Evolutionary conservation across 495 filamentous ascomycete species (phyloP).

Genomic region (Neurospora sp.): DNA sequence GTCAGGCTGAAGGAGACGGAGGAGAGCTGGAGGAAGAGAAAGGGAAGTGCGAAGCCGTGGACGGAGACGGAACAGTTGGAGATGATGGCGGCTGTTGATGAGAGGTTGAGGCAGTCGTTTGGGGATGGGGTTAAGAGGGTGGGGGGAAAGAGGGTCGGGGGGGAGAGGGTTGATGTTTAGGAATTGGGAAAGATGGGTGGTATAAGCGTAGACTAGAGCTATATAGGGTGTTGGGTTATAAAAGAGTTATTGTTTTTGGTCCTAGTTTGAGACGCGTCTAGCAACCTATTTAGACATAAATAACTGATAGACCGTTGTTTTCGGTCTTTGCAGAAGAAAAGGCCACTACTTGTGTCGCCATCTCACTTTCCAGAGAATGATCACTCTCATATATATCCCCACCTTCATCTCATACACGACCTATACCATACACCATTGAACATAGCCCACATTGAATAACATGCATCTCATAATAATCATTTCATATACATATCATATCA

Average conservation of each 20-base stretch:
- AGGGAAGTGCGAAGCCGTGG: constrained; percentile 37
- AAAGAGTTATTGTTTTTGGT: background rate
- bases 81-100: constrained; percentile 23
- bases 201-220: background rate
- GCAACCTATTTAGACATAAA: background rate
- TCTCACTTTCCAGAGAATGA: background rate
- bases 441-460: no score
- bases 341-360: no score
- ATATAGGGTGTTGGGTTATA: background rate
- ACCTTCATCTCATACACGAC: background rate
- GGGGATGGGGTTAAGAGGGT: constrained; percentile 1
- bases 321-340: background rate
- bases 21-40: constrained; percentile 41
- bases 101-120: constrained; percentile 19
- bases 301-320: background rate
- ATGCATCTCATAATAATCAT: background rate
- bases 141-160: background rate
- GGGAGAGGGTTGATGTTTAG: background rate
- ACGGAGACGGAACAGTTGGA: constrained; percentile 35
- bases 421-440: background rate
- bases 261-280: background rate
- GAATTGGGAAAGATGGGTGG: background rate
- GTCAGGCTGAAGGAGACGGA: constrained; percentile 50
- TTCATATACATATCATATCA: background rate
- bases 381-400: background rate